phyloP scores from a whole-genome alignment of 495 filamentous ascomycete genomes.

The Penicillium lividum region DNA sequence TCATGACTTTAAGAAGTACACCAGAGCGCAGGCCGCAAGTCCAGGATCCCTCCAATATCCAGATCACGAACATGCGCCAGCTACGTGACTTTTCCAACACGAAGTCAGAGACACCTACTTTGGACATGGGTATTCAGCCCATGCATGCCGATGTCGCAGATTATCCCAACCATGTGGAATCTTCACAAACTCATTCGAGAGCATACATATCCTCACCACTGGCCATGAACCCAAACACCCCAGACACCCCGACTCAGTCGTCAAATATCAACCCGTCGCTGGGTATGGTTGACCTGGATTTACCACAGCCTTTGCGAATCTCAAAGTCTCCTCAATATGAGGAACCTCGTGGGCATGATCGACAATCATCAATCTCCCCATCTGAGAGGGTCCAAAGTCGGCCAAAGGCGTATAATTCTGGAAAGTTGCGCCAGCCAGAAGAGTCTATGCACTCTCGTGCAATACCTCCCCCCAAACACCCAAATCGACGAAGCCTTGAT shows the following conservation, averaged over 20 bases:
- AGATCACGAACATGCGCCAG: constrained; percentile 13
- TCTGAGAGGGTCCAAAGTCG: neutral
- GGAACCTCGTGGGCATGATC: constrained; percentile 3
- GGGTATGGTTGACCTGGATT: neutral
- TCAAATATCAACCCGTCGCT: neutral
- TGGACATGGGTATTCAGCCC: neutral
- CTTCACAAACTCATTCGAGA: constrained; percentile 16
- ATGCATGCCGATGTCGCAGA: neutral
- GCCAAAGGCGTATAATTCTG: neutral
- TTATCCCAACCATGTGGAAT: constrained; percentile 8
- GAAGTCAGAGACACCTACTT: constrained; percentile 5
- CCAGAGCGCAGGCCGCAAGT: neutral
- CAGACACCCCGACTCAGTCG: neutral
- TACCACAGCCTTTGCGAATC: neutral
- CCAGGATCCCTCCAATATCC: neutral
- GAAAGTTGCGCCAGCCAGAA: neutral
- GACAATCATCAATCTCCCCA: neutral
- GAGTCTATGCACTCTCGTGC: constrained; percentile 1
- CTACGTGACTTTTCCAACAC: constrained; percentile 2
- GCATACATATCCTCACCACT: constrained; percentile 40
- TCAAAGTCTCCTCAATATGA: neutral
- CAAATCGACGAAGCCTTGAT: constrained; percentile 10
- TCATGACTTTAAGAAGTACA: neutral
- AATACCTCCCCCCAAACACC: constrained; percentile 17
- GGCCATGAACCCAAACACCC: constrained; percentile 22